Evolutionary conservation across 2,329 filamentous ascomycete species (phyloP), one percentile per base, ranked within the genome.

Genomic region (Paecilomyces fulvus): DNA sequence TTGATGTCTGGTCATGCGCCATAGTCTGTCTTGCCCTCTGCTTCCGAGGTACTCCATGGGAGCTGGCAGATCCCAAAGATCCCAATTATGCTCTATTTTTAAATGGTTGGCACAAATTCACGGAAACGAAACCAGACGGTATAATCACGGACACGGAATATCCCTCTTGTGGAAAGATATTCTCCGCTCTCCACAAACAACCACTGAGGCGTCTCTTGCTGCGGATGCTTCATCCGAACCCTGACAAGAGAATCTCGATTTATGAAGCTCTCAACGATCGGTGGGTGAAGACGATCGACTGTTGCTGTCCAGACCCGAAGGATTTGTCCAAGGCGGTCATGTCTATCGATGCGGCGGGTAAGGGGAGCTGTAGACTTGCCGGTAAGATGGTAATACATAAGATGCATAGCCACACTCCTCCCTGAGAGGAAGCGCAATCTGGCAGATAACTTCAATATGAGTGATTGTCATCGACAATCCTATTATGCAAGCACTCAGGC

Each of bases 1-100:
- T 95, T 11, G 91, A 96, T 66, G 87, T 95, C 11, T 96, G 91
- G 91, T 87, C 88, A 55, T 87, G 87, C 53, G 91, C 86, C 23
- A 86, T 95, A 56, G 87, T 94, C 61, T 92, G 90, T 80, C 76
- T 95, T 57, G 86, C 87, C 60, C 82, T 95, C 61, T 83, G 83
- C 43, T 88, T 88, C 65, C 82, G 83, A 49, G 88, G 84, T 21
- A 85, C 83, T 50, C 82, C 92, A 7, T 95, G 90, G 91, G 78
- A 82, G 53, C 83, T 83, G 60, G 89, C 89, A 0, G 82, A 83
- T 57, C 59, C 70, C 71, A 80, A 68, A 56, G 77, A 80, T 59
- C 67, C 68, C n/a, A 80, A 83, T 61, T 94, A 90, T 74, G 79
- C 82, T 54, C 76, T 80, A 33, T 83, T 90, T 59, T 77, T 84